Base-by-base conservation (phyloP, 495 filamentous ascomycete genomes). In the Lentithecium fluviatile region DNA sequence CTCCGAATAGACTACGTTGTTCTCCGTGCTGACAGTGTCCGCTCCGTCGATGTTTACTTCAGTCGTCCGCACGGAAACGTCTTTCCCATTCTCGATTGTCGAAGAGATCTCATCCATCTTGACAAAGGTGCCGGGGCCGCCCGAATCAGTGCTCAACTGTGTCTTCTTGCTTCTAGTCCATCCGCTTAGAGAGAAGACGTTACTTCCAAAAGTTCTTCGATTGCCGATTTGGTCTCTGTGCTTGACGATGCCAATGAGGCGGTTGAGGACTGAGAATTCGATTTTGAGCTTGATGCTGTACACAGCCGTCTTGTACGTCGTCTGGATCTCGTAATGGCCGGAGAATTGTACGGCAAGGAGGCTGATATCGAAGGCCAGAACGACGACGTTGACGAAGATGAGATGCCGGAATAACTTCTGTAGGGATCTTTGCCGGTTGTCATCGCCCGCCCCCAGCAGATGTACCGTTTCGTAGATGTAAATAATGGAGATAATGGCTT, bases 201-300 rank as follows among this genome's bases (percentile, higher is more conserved):
- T 32, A 10, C 4, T 10, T 4, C 29, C 10, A 3, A 10, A 3
- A 32, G 3, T 32, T 3, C 3, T 32, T 32, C 29, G 29, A 32
- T 32, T 32, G 10, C 29, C 10, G 29, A 32, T 3, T 3, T 4
- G 29, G 29, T 32, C 29, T 10, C 4, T 32, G 10, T 32, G 29
- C 40, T 43, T 50, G n/a, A 32, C 13, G 21, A 50, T 50, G n/a
- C 43, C 58, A 12, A 61, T 26, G 3, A 63, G 53, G 24, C 58
- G 25, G 45, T 50, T 58, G 38, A 63, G 45, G n/a, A 63, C 46
- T 10, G 29, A 11, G 45, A 63, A 63, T 43, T 63, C 60, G 25
- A 63, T 24, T 17, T 58, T 59, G 11, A 63, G 54, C 45, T 63
- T 63, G 34, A 63, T 45, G 40, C 38, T 38, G 34, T 63, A 63